These are phyloP conservation scores for Ormosia emarginata DNA, from an alignment of 306 rosid genomes.

Conservation along the genomic window DNA sequence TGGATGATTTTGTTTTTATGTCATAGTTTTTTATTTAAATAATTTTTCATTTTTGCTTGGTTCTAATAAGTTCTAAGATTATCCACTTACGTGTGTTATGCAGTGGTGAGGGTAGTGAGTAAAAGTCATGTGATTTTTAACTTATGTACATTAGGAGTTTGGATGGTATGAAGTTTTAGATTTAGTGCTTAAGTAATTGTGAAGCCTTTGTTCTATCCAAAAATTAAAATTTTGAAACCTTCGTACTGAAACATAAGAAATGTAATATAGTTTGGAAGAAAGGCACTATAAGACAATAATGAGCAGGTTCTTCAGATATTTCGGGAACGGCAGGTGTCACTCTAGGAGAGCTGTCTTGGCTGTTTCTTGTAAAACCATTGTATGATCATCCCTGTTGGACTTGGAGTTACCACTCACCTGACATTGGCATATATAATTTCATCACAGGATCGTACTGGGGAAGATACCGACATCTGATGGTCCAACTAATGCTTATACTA, in stretches of 20 bases:
- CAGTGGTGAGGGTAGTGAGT: background rate
- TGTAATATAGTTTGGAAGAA: slow-evolving; percentile 9
- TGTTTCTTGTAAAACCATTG: slow-evolving; percentile 49
- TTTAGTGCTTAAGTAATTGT: background rate
- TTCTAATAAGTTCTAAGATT: background rate
- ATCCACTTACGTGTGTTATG: background rate
- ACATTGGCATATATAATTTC: slow-evolving; percentile 69
- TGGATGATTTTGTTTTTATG: background rate
- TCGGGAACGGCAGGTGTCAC: slow-evolving; percentile 34
- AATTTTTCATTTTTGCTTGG: background rate
- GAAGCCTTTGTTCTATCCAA: background rate
- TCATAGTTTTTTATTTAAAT: background rate
- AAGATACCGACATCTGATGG: slow-evolving; percentile 89
- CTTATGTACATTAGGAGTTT: background rate
- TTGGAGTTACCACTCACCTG: slow-evolving; percentile 53
- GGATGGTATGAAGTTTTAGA: background rate
- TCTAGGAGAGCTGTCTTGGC: slow-evolving; percentile 30
- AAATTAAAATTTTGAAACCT: background rate
- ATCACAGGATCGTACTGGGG: slow-evolving; percentile 95
- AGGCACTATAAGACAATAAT: slow-evolving; percentile 20
- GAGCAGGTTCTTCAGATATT: slow-evolving; percentile 31
- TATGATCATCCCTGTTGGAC: slow-evolving; percentile 52
- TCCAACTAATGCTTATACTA: slow-evolving; percentile 78
- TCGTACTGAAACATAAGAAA: slow-evolving; percentile 2
- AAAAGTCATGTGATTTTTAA: background rate